These are phyloP conservation scores for Kuraishia hungarica DNA, from an alignment of 805 yeast genomes.

Conservation along the genomic window DNA sequence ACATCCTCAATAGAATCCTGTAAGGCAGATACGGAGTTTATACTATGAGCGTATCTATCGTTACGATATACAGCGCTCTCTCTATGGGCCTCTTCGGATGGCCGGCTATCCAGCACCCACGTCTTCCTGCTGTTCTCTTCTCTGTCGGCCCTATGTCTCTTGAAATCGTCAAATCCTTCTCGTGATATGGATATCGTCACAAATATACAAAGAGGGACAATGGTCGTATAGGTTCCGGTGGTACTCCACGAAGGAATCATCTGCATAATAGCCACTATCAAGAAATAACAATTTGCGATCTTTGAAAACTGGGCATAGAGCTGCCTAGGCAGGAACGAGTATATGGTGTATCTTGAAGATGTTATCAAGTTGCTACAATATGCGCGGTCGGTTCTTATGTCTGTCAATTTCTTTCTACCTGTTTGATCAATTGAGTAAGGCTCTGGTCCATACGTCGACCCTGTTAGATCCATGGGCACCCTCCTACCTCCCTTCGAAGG, in stretches of 20 bases:
- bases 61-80: not conserved
- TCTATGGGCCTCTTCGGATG: not conserved
- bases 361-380: constrained; percentile 66
- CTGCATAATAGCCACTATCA: constrained; percentile 85
- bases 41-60: constrained; percentile 4
- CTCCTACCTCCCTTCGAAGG: constrained; percentile 64
- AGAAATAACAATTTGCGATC: constrained; percentile 83
- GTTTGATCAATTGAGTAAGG: constrained; percentile 20
- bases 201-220: constrained; percentile 78
- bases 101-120: constrained; percentile 24
- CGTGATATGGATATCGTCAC: constrained; percentile 83
- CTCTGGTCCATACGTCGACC: constrained; percentile 15
- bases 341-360: constrained; percentile 77
- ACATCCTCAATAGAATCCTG: constrained; percentile 4
- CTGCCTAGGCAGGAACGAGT: constrained; percentile 83
- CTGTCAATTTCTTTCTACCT: constrained; percentile 36
- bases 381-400: constrained; percentile 58
- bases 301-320: constrained; percentile 86
- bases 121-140: constrained; percentile 64
- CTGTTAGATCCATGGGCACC: constrained; percentile 47
- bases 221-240: constrained; percentile 92
- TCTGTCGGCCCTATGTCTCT: constrained; percentile 77
- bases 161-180: constrained; percentile 91
- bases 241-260: constrained; percentile 97
- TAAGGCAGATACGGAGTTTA: constrained; percentile 5